Base-by-base conservation (phyloP, 768 basidiomycete species). In the Clavulina sp. region DNA sequence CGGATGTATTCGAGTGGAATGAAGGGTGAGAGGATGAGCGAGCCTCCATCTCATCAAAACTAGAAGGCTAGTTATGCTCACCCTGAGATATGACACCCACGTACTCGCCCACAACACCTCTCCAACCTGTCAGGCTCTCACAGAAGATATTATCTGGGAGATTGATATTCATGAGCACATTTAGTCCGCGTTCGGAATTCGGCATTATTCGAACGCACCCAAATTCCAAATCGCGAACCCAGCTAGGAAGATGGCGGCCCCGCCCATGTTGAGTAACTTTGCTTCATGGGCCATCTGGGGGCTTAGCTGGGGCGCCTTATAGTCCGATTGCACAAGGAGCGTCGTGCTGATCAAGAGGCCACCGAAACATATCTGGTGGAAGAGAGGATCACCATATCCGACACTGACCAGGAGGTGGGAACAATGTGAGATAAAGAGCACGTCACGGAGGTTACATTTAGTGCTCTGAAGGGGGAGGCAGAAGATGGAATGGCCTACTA, bases 301-400 rank as follows among this genome's bases (percentile, higher is more conserved):
- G 9, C 9, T 3, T 55, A 16, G 6, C 46, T 7, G 34, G 9
- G 9, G 9, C 4, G 49, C 30, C 13, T 60, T 63, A 2, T 63
- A 46, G 47, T 59, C 47, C 4, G 9, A 48, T 40, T 51, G 31
- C 48, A 59, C 56, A 21, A 59, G 58, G 3, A 49, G 38, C 1
- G 59, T 51, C 7, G 58, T 51, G 3, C 48, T 43, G 4, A 62
- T 30, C 33, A 64, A 57, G 28, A 66, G 58, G 33, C 53, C 18
- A 2, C 57, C 66, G 54, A 65, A 67, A 5, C 61, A 59, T 7
- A 64, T 46, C 57, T 67, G 63, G 52, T 67, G 66, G 51, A 65
- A 63, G 18, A 66, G 57, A 0, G 66, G 66, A 50, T 66, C 64
- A 9, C 63, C 61, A 18, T 64, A 57, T 48, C 56, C 57, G 21